A percentile compares a stretch with the other conserved stretches of the same genome.
Evolutionary conservation across 2,329 filamentous ascomycete genomes (phyloP).

Genomic region (Colletotrichum echinochloae): DNA sequence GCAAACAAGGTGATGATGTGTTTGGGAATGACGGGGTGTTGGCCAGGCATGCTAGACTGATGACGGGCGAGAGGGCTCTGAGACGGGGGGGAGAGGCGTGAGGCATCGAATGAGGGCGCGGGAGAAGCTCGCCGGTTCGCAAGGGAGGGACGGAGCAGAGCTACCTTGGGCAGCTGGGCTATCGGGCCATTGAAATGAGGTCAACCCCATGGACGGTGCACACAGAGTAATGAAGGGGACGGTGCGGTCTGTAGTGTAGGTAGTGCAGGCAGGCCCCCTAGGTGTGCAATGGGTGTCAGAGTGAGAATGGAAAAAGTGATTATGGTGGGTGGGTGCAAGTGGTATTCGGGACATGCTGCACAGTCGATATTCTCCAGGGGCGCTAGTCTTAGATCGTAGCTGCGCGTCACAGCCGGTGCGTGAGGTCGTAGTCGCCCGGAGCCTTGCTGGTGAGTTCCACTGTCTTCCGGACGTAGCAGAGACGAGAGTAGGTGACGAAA

Average conservation of each 20-base stretch:
- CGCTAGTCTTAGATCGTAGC: slow-evolving; percentile 39
- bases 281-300: background rate
- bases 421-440: slow-evolving; percentile 26
- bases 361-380: slow-evolving; percentile 36
- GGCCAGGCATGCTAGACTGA: slow-evolving; percentile 22
- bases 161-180: too few species aligned
- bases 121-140: slow-evolving; percentile 21
- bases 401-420: slow-evolving; percentile 39
- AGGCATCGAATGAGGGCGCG: slow-evolving; percentile 23
- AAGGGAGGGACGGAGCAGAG: slow-evolving; percentile 13
- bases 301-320: slow-evolving; percentile 1
- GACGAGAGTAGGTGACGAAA: slow-evolving; percentile 36
- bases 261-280: background rate
- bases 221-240: slow-evolving; percentile 21
- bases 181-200: slow-evolving; percentile 1
- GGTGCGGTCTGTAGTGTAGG: slow-evolving; percentile 5
- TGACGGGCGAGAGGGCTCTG: slow-evolving; percentile 18
- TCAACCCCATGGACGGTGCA: slow-evolving; percentile 23
- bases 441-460: slow-evolving; percentile 33
- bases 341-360: slow-evolving; percentile 40
- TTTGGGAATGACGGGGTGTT: slow-evolving; percentile 36
- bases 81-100: slow-evolving; percentile 11
- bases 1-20: slow-evolving; percentile 38
- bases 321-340: slow-evolving; percentile 13
- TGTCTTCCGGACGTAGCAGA: slow-evolving; percentile 40